Evolutionary conservation across 176 grass and related monocot genomes (phyloP).

Genomic region (Dactylis glomerata): DNA sequence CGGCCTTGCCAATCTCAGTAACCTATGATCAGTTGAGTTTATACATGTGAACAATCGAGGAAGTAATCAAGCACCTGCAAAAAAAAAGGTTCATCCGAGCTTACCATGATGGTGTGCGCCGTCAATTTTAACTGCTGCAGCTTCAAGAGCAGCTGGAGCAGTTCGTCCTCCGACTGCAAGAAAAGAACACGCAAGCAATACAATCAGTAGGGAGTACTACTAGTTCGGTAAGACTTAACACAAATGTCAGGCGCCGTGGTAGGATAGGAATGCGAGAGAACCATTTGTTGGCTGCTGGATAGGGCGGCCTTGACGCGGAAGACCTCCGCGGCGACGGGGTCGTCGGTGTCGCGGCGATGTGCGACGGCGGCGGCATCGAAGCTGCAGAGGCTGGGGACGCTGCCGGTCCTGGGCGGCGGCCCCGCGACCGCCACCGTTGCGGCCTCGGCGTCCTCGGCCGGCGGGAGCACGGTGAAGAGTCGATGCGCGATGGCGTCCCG

Average conservation of each 20-base stretch:
- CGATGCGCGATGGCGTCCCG: slow-evolving; percentile 59
- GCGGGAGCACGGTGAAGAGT: slow-evolving; percentile 42
- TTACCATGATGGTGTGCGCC: slow-evolving; percentile 57
- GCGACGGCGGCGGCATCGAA: slow-evolving; percentile 23
- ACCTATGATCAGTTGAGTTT: slow-evolving; percentile 41
- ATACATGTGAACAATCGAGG: slow-evolving; percentile 13
- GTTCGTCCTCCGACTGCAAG: slow-evolving; percentile 52
- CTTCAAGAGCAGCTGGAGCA: slow-evolving; percentile 43
- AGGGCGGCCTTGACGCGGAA: slow-evolving; percentile 52
- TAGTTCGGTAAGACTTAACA: background rate
- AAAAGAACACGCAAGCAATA: background rate
- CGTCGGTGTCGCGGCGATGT: background rate
- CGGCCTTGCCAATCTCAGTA: slow-evolving; percentile 58
- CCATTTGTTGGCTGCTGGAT: slow-evolving; percentile 30
- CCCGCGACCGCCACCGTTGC: background rate
- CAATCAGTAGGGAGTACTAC: slow-evolving; percentile 27
- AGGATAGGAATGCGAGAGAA: background rate
- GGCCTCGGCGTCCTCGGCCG: background rate
- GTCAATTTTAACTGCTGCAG: slow-evolving; percentile 58
- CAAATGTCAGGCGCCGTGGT: background rate
- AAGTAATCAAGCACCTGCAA: slow-evolving; percentile 14
- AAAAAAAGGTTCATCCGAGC: background rate
- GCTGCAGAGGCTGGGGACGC: slow-evolving; percentile 60
- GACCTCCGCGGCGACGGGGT: slow-evolving; percentile 27
- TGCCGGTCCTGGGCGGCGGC: background rate